phyloP scores from a whole-genome alignment of 306 rosid genomes.

The Ammopiptanthus mongolicus region DNA sequence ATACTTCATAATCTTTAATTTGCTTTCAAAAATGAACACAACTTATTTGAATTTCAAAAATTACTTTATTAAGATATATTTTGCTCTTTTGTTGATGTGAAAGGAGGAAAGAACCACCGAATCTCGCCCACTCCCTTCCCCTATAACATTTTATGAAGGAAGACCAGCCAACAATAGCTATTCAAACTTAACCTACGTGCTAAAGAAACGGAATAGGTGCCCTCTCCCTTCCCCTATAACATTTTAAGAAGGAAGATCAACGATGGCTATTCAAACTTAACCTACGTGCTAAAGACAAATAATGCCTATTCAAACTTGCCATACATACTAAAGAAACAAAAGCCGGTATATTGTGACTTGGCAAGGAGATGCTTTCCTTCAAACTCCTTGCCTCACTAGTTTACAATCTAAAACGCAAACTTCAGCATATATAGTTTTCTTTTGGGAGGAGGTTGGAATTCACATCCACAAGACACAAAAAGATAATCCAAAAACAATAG shows the following conservation, averaged over 20 bases:
- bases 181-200: neutral
- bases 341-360: neutral
- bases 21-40: too few relatives aligned
- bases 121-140: neutral
- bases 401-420: neutral
- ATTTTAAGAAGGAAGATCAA: neutral
- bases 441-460: neutral
- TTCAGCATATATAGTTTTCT: neutral
- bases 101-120: neutral
- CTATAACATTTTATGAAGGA: neutral
- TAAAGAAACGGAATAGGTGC: too few relatives aligned
- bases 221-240: too few relatives aligned
- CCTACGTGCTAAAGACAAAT: neutral
- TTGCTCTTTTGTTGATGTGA: neutral
- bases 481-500: neutral
- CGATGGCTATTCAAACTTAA: neutral
- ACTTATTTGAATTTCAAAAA: too few relatives aligned
- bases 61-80: too few relatives aligned
- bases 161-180: neutral
- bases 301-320: neutral
- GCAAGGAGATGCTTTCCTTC: constrained; percentile 9
- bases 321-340: constrained; percentile 2
- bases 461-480: constrained; percentile 9
- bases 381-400: constrained; percentile 23
- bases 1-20: neutral